These are phyloP conservation scores for Groenewaldozyma auringiensis DNA, from an alignment of 1,139 yeast genomes.

Conservation along the genomic window DNA sequence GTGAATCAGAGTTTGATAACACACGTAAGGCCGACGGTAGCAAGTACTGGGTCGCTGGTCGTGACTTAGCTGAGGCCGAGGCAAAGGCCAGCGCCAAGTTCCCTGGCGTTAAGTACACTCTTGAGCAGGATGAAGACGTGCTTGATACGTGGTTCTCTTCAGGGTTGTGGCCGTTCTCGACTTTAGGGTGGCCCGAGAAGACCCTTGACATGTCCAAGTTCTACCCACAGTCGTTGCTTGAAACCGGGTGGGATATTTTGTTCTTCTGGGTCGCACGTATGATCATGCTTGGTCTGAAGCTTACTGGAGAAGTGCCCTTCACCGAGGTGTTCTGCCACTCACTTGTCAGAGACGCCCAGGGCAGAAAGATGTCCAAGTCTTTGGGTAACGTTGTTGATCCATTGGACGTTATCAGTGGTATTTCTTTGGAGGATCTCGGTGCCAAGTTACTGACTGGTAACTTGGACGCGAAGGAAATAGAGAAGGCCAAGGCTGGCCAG, in stretches of 20 bases:
- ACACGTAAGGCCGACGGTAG: slow-evolving; percentile 56
- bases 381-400: slow-evolving; percentile 97
- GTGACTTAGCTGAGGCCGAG: slow-evolving; percentile 72
- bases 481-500: slow-evolving; percentile 85
- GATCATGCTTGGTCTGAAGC: slow-evolving; percentile 84
- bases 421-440: slow-evolving; percentile 69
- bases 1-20: slow-evolving; percentile 41
- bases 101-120: slow-evolving; percentile 59
- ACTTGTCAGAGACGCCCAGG: slow-evolving; percentile 97
- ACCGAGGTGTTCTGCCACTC: slow-evolving; percentile 97
- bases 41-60: slow-evolving; percentile 84
- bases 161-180: slow-evolving; percentile 96
- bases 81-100: slow-evolving; percentile 70
- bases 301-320: slow-evolving; percentile 89
- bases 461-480: slow-evolving; percentile 82
- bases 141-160: slow-evolving; percentile 98
- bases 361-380: slow-evolving; percentile 97
- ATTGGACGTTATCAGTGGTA: slow-evolving; percentile 85
- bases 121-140: slow-evolving; percentile 96
- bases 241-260: slow-evolving; percentile 98
- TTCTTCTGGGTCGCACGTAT: slow-evolving; percentile 99
- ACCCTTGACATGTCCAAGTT: slow-evolving; percentile 68
- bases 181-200: slow-evolving; percentile 88
- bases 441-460: slow-evolving; percentile 73
- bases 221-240: slow-evolving; percentile 88